Conservation (phyloP, 106 monocot genomes). For the Triglochin maritima region DNA sequence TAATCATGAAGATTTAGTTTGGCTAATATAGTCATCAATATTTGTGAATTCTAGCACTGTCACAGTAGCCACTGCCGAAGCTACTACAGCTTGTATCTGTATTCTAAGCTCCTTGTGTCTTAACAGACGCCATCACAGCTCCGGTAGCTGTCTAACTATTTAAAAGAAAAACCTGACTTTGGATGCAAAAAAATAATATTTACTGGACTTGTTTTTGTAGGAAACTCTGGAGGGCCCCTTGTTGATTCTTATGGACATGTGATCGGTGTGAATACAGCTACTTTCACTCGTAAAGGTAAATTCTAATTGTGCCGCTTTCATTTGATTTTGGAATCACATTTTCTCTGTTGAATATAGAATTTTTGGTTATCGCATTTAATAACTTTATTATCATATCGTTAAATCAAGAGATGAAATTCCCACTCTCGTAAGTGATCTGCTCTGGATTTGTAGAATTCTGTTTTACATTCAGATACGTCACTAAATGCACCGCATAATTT, state of each 20-base stretch:
- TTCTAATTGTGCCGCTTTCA: not conserved
- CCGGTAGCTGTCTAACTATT: not conserved
- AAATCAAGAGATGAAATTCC: too few relatives aligned
- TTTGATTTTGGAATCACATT: not conserved
- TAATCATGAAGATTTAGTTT: too few relatives aligned
- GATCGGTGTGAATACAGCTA: slow-evolving; percentile 92
- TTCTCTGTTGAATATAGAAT: slow-evolving; percentile 2
- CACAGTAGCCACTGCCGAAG: too few relatives aligned
- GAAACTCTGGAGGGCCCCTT: slow-evolving; percentile 90
- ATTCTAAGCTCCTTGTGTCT: too few relatives aligned
- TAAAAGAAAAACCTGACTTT: not conserved
- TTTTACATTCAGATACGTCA: too few relatives aligned
- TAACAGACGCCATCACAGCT: not conserved
- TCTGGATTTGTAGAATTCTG: too few relatives aligned
- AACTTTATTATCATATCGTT: too few relatives aligned
- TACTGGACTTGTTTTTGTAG: slow-evolving; percentile 14
- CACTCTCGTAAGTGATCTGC: too few relatives aligned
- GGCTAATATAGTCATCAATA: too few relatives aligned
- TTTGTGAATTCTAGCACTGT: too few relatives aligned
- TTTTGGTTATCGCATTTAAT: not conserved
- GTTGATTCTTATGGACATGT: slow-evolving; percentile 87
- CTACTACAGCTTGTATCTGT: too few relatives aligned
- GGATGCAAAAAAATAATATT: not conserved
- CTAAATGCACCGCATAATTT: too few relatives aligned
- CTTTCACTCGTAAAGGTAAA: slow-evolving; percentile 87